Evolutionary conservation across 2,329 filamentous ascomycete species (phyloP), one percentile per base, ranked within the genome.

Genomic region (Cladosporium sp.): DNA sequence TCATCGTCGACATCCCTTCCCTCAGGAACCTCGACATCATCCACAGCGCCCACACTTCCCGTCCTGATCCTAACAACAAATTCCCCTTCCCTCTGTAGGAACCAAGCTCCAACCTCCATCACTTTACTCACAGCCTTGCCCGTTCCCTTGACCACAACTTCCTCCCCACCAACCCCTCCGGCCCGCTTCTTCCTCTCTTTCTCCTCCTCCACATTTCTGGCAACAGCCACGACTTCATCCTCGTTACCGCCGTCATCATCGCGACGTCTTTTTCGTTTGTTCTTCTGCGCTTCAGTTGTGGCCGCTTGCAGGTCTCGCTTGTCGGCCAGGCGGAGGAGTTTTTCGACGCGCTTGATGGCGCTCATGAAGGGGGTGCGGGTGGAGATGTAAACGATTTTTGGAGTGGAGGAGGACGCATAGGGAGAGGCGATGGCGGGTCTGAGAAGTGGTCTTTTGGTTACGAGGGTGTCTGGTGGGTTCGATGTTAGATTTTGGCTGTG

Each of bases 91-190:
- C 86, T 80, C 55, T 82, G 77, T 70, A 83, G 80, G 62, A 90
- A 90, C 77, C 83, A 87, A 34, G 81, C 71, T 0, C 83, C 88
- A 5, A 91, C 70, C 24, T 81, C 76, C 58, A 89, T 70, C 1
- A 82, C 82, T 71, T 84, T 84, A 60, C 81, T 77, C 28, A 91
- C 85, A 7, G 87, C 88, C 62, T 80, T 81, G 1, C 88, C 87
- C 0, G 85, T 86, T 7, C 83, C 88, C 55, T 87, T 78, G 1
- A 90, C 70, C 13, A 80, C 75, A 3, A 89, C 84, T 19, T 78
- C 75, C 62, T 85, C 82, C 52, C 64, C 64, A 7, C 63, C 62
- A 35, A 76, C 69, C 5, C 62, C 66, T 44, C 62, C 64, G 37
- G 68, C 71, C 32, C 59, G 63, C 63, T 28, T 36, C 39, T 55